Evolutionary conservation across 2,329 filamentous ascomycete species (phyloP).

Genomic region (Mycocentrospora acerina): DNA sequence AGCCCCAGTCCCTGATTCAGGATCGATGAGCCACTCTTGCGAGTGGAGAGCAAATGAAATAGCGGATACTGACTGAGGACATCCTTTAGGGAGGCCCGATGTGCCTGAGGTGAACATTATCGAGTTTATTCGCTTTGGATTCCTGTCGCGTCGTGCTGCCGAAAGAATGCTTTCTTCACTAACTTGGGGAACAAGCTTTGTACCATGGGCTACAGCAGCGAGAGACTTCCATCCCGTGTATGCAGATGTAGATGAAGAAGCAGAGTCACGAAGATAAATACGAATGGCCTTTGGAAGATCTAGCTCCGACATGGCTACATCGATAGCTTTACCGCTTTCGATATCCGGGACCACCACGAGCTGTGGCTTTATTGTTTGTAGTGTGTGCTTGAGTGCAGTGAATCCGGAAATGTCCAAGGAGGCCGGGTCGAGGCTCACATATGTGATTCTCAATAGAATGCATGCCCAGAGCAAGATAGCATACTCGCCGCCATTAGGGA

Average conservation of each 20-base stretch:
- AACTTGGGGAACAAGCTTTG: no score
- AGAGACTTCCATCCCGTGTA: no score
- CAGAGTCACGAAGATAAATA: background rate
- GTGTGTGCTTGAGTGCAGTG: background rate
- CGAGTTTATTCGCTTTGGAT: constrained; percentile 1
- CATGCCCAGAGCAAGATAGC: constrained; percentile 8
- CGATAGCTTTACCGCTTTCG: background rate
- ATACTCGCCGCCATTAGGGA: constrained; percentile 8
- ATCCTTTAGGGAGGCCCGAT: constrained; percentile 3
- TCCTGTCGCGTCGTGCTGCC: background rate
- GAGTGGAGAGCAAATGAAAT: background rate
- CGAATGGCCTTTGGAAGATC: background rate
- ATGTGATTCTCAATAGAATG: constrained; percentile 4
- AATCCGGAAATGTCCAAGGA: background rate
- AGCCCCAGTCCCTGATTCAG: no score
- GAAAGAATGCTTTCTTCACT: background rate
- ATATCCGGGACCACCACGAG: background rate
- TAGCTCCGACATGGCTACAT: background rate
- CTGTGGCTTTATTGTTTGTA: no score
- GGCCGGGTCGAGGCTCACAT: constrained; percentile 2
- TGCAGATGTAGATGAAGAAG: background rate
- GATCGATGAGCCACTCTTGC: background rate
- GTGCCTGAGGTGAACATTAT: constrained; percentile 4
- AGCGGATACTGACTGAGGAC: background rate
- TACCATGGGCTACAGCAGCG: no score